Base-by-base conservation (phyloP, 805 yeast genomes). In the Candida schatavii region DNA sequence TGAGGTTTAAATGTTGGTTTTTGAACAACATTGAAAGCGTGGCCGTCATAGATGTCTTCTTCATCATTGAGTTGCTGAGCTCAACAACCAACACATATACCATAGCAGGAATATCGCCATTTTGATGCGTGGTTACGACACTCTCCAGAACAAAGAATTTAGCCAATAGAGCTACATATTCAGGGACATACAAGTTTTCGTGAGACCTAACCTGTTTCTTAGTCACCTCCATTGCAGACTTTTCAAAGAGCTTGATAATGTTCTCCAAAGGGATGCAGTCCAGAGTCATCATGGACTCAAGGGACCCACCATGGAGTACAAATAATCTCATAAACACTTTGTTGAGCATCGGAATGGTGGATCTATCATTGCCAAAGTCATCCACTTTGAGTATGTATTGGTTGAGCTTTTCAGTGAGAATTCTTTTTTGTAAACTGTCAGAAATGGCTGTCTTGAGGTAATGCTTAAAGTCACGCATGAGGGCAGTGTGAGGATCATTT, bases 381-480 rank as follows among this genome's bases (percentile, higher is more conserved):
- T 27, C 32, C 1, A 47, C 47, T 3, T 37, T 25, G 2, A 43
- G 18, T 13, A 59, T 34, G 33, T 54, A 47, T n/a, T 49, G 49
- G 9, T 44, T 21, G 32, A 62, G 42, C 43, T 56, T 60, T 3
- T 44, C 40, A 5, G 42, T 44, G 27, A 63, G 41, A 13, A 60
- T 48, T 33, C 42, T 43, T 10, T 40, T 39, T 15, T 61, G 50
- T 11, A 52, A 42, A 3, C 46, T 50, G 10, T 25, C 30, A 3
- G 64, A 55, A 15, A 60, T 47, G 20, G 62, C 68, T 5, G 55
- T 51, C 34, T 59, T 56, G 21, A 59, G 46, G 32, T 54, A 59
- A 44, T 59, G 64, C 44, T 53, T 56, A 40, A 62, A 39, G 21
- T 51, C 55, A 5, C 41, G 46, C 5, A 48, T 11, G 13, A 20